These are phyloP conservation scores for Delitschia confertaspora DNA, from an alignment of 495 filamentous ascomycete genomes.

Conservation along the genomic window DNA sequence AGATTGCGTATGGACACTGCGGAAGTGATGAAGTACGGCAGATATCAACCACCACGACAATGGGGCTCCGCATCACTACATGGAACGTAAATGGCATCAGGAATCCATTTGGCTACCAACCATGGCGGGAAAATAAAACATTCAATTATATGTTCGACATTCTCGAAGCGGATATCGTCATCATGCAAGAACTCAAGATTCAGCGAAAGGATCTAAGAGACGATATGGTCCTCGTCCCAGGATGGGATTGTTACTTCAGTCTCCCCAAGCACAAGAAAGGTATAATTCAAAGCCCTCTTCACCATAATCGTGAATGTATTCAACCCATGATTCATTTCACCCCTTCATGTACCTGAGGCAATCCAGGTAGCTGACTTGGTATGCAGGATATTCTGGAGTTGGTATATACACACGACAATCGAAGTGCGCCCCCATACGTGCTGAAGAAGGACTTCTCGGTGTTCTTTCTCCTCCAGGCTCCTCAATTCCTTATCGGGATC, in stretches of 20 bases:
- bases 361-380: slow-evolving; percentile 1
- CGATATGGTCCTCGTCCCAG: slow-evolving; percentile 91
- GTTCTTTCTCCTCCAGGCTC: slow-evolving; percentile 69
- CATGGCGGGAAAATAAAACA: slow-evolving; percentile 83
- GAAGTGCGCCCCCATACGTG: slow-evolving; percentile 76
- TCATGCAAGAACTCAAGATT: slow-evolving; percentile 95
- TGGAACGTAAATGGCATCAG: slow-evolving; percentile 98
- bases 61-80: slow-evolving; percentile 77
- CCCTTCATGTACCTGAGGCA: not conserved
- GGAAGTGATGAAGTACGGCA: too few relatives aligned
- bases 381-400: slow-evolving; percentile 85
- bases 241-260: slow-evolving; percentile 96
- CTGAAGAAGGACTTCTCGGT: slow-evolving; percentile 89
- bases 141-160: slow-evolving; percentile 95
- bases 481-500: slow-evolving; percentile 61
- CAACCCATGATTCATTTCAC: not conserved
- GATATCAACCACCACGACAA: slow-evolving; percentile 33
- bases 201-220: slow-evolving; percentile 87
- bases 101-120: slow-evolving; percentile 91
- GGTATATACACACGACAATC: slow-evolving; percentile 91
- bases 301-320: not conserved
- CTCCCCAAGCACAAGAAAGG: slow-evolving; percentile 90
- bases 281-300: slow-evolving; percentile 32
- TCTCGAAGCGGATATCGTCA: slow-evolving; percentile 84
- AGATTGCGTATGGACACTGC: too few relatives aligned